These are phyloP conservation scores for Scheffersomyces lignicola DNA, from an alignment of 1,139 yeast genomes.

Conservation along the genomic window DNA sequence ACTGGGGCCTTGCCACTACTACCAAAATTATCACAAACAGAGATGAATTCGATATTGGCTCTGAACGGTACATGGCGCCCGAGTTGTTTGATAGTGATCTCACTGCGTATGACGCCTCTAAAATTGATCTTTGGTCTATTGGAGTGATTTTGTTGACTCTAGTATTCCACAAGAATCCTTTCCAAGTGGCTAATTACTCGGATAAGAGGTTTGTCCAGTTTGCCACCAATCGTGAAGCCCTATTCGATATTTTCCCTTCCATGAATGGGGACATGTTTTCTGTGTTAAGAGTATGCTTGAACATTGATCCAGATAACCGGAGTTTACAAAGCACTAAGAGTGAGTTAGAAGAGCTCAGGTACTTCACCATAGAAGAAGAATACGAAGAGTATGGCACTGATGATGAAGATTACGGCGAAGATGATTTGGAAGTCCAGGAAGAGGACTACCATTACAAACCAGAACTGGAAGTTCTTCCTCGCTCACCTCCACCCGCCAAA, in stretches of 20 bases:
- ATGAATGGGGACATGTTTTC: slow-evolving; percentile 86
- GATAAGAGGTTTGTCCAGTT: slow-evolving; percentile 88
- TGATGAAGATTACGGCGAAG: slow-evolving; percentile 47
- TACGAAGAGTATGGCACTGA: slow-evolving; percentile 49
- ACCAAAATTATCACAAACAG: slow-evolving; percentile 48
- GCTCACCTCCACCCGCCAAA: slow-evolving; percentile 9
- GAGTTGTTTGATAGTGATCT: slow-evolving; percentile 70
- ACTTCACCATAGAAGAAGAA: slow-evolving; percentile 85
- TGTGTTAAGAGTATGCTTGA: slow-evolving; percentile 73
- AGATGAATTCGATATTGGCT: slow-evolving; percentile 84
- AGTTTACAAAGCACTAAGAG: slow-evolving; percentile 58
- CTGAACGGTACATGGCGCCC: slow-evolving; percentile 97
- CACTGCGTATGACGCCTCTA: slow-evolving; percentile 75
- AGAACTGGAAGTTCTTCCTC: slow-evolving; percentile 6
- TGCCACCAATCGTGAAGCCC: slow-evolving; percentile 82
- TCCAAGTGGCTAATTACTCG: slow-evolving; percentile 75
- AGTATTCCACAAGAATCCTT: slow-evolving; percentile 90
- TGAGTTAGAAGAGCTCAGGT: slow-evolving; percentile 60
- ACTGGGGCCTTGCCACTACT: slow-evolving; percentile 90
- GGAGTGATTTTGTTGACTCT: slow-evolving; percentile 85
- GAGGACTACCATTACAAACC: slow-evolving; percentile 18
- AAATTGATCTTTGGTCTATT: slow-evolving; percentile 90
- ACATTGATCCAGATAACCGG: slow-evolving; percentile 87
- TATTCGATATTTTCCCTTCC: slow-evolving; percentile 88
- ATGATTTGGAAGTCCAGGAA: slow-evolving; percentile 20